Base-by-base conservation (phyloP, 129 eudicot species). In the Flaveria linearis region DNA sequence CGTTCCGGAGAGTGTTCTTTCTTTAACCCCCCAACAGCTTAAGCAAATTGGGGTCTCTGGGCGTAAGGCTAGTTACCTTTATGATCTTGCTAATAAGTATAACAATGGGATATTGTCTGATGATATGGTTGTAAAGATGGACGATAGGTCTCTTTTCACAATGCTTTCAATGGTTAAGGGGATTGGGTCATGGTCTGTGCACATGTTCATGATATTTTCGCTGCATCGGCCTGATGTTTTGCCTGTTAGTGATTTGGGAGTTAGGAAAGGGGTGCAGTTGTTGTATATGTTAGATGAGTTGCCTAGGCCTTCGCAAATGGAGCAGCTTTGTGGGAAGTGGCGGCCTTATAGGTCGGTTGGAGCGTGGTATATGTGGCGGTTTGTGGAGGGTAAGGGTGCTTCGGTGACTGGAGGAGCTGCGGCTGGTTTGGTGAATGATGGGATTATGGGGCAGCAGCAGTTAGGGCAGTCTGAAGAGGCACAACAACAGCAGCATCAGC, bases 281-380 rank as follows among this genome's bases (percentile, higher is more conserved):
- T 73, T 94, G 85, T 86, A 87, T 82, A 87, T 85, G 43, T 80
- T 94, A 81, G 92, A 91, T 74, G 97, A 94, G 72, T 78, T 91
- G 88, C 99, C 99, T 0, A 77, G 90, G 74, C 99, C 97, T 2
- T 91, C 96, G 3, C 97, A 94, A 71, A 94, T 94, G 99, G 99
- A 94, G 47, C 90, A 87, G 43, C 75, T 91, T 57, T 94, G 97
- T 87, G 97, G 85, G 77, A 91, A 89, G 49, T 94, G 99, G 99
- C 79, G 84, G 82, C 99, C 99, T 0, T 94, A 89, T 69, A 82
- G 96, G 82, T 87, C 99, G 0, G 97, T 91, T 58, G 99, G 93
- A 68, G 87, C 96, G 1, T 91, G 99, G 99, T 94, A 94, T 80
- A 88, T 94, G 89, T 94, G 99, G 99, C 83, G 97, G 86, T 83